phyloP scores from a whole-genome alignment of 768 basidiomycete genomes.

The Podaxis carcinomalis region DNA sequence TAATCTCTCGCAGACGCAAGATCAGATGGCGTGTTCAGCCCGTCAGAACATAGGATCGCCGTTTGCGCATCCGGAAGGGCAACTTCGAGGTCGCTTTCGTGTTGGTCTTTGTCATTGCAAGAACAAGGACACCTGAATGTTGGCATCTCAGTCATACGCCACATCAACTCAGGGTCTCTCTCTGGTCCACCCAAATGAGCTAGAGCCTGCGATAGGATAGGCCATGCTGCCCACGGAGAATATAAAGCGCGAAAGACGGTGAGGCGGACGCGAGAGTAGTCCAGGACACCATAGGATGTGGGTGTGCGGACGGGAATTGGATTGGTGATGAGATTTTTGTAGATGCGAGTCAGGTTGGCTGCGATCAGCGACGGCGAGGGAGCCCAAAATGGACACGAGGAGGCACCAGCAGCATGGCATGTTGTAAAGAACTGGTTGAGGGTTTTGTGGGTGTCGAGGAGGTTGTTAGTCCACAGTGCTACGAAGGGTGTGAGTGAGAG shows the following conservation, averaged over 20 bases:
- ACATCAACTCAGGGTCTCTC: constrained; percentile 27
- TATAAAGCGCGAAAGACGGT: constrained; percentile 31
- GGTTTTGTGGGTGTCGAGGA: constrained; percentile 32
- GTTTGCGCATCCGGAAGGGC: constrained; percentile 15
- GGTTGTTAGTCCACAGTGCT: constrained; percentile 32
- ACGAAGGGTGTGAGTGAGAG: background rate
- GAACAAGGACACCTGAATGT: constrained; percentile 24
- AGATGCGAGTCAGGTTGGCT: constrained; percentile 30
- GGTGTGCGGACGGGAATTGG: constrained; percentile 31
- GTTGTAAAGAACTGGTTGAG: constrained; percentile 30
- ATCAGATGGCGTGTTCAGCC: constrained; percentile 22
- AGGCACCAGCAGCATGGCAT: constrained; percentile 33
- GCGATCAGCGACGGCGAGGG: constrained; percentile 27
- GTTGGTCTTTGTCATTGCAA: constrained; percentile 17
- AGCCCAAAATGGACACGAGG: constrained; percentile 34
- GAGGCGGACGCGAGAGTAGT: constrained; percentile 26
- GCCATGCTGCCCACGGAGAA: constrained; percentile 29
- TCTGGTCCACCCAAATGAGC: constrained; percentile 24
- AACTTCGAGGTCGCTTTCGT: constrained; percentile 3
- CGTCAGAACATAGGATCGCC: constrained; percentile 32
- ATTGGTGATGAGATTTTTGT: constrained; percentile 22
- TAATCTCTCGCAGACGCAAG: constrained; percentile 26
- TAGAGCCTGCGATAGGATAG: constrained; percentile 29
- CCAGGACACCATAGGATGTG: constrained; percentile 30
- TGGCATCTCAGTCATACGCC: constrained; percentile 13